Conservation (phyloP, 768 basidiomycete genomes). For the Flagelloscypha sp. region DNA sequence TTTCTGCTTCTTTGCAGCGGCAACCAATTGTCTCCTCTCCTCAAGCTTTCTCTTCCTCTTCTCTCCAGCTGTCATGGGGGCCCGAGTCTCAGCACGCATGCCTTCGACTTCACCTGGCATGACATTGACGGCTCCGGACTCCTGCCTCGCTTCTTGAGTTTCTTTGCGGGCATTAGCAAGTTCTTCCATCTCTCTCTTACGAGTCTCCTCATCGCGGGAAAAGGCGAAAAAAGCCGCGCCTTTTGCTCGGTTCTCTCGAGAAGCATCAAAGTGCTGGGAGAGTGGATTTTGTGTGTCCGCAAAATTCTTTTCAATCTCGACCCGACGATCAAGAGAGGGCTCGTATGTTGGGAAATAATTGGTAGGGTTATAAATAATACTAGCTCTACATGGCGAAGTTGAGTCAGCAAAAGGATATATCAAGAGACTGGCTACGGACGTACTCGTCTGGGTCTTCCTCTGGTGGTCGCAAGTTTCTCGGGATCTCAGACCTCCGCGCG, state of each 20-base stretch:
- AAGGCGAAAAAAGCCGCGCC: constrained; percentile 93
- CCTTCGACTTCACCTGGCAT: constrained; percentile 72
- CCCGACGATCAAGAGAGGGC: constrained; percentile 71
- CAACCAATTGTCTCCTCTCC: constrained; percentile 43
- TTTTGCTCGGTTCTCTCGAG: constrained; percentile 73
- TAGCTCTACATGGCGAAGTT: constrained; percentile 33
- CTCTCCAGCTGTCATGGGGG: constrained; percentile 51
- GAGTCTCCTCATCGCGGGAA: constrained; percentile 73
- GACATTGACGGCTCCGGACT: constrained; percentile 51
- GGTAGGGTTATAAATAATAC: constrained; percentile 69
- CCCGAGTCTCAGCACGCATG: constrained; percentile 49
- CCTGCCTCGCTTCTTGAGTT: constrained; percentile 56
- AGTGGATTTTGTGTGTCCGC: constrained; percentile 62
- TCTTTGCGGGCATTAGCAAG: constrained; percentile 59
- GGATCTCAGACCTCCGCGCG: constrained; percentile 66
- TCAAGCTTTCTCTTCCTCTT: constrained; percentile 71
- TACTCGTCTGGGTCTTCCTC: constrained; percentile 46
- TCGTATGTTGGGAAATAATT: constrained; percentile 85
- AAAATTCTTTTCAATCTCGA: constrained; percentile 61
- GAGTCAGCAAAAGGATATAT: constrained; percentile 5
- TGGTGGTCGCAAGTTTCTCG: constrained; percentile 50
- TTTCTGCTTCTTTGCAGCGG: constrained; percentile 69
- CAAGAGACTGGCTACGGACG: too few relatives aligned
- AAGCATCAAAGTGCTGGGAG: constrained; percentile 73
- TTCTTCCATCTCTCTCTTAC: constrained; percentile 77